Evolutionary conservation across 2,329 filamentous ascomycete species (phyloP).

Genomic region (Diaporthe sp.): DNA sequence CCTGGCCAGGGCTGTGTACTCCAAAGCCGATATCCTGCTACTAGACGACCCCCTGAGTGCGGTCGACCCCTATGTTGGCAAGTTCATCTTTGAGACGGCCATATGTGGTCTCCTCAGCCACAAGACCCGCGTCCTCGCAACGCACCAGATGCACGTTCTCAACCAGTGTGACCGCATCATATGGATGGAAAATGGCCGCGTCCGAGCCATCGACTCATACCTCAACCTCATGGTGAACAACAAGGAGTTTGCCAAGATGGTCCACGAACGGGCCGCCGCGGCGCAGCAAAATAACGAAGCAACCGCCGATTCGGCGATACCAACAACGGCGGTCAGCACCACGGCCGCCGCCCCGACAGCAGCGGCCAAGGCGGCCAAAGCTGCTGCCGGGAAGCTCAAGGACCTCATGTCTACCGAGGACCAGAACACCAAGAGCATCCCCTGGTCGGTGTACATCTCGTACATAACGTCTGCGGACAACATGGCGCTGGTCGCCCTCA

Average conservation of each 20-base stretch:
- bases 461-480: slow-evolving; percentile 55
- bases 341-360: slow-evolving; percentile 79
- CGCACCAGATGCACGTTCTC: slow-evolving; percentile 94
- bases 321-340: background rate
- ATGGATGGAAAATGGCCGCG: slow-evolving; percentile 89
- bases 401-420: slow-evolving; percentile 78
- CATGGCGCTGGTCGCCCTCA: slow-evolving; percentile 62
- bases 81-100: slow-evolving; percentile 88
- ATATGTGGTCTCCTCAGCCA: slow-evolving; percentile 86
- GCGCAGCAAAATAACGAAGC: background rate
- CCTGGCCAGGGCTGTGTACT: slow-evolving; percentile 86
- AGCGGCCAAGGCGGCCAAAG: slow-evolving; percentile 49
- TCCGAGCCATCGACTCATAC: slow-evolving; percentile 90
- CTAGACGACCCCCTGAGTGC: slow-evolving; percentile 80
- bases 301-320: slow-evolving; percentile 13
- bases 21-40: slow-evolving; percentile 76
- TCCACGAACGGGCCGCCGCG: slow-evolving; percentile 3
- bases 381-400: slow-evolving; percentile 58
- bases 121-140: slow-evolving; percentile 92
- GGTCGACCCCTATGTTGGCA: slow-evolving; percentile 78
- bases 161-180: slow-evolving; percentile 86
- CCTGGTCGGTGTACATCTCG: slow-evolving; percentile 72
- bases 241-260: slow-evolving; percentile 69
- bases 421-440: slow-evolving; percentile 61
- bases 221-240: slow-evolving; percentile 87